Evolutionary conservation across 2,329 filamentous ascomycete species (phyloP).

Genomic region (Paecilomyces sp.): DNA sequence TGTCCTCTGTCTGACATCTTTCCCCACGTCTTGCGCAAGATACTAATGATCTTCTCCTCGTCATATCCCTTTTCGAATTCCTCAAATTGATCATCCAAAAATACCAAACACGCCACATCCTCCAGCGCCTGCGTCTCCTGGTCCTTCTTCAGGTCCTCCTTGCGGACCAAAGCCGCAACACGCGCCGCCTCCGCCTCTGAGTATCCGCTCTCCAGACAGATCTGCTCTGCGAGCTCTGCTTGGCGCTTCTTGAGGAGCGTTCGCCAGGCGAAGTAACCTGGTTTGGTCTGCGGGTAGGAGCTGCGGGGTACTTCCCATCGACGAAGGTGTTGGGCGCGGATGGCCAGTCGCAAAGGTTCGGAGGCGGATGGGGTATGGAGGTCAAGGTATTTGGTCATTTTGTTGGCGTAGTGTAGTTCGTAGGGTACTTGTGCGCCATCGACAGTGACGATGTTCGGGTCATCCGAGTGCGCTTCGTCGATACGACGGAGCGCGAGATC

Average conservation of each 20-base stretch:
- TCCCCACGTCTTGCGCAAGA: conserved; percentile 66
- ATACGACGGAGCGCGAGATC: conserved; percentile 56
- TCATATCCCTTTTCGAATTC: conserved; percentile 67
- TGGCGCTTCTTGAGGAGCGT: conserved; percentile 66
- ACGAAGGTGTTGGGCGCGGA: conserved; percentile 77
- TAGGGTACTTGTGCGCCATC: conserved; percentile 52
- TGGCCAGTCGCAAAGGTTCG: conserved; percentile 63
- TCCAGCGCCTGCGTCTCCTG: conserved; percentile 63
- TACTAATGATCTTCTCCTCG: conserved; percentile 68
- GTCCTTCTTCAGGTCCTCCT: conserved; percentile 59
- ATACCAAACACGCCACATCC: conserved; percentile 81
- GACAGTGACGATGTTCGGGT: conserved; percentile 52
- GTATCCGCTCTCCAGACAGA: conserved; percentile 49
- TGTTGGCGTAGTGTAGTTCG: conserved; percentile 73
- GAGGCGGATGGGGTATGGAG: conserved; percentile 55
- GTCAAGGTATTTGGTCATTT: conserved; percentile 69
- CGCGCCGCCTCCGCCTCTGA: conserved; percentile 49
- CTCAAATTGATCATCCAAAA: conserved; percentile 80
- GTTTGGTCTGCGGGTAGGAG: conserved; percentile 65
- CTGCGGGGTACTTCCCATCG: conserved; percentile 76
- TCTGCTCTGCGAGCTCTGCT: conserved; percentile 50
- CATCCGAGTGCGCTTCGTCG: conserved; percentile 63
- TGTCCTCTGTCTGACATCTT: conserved; percentile 63
- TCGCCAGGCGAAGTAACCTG: conserved; percentile 76
- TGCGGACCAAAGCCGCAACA: conserved; percentile 66